Conservation (phyloP, 352 stramenopile genomes). For the Pythium insidiosum region DNA sequence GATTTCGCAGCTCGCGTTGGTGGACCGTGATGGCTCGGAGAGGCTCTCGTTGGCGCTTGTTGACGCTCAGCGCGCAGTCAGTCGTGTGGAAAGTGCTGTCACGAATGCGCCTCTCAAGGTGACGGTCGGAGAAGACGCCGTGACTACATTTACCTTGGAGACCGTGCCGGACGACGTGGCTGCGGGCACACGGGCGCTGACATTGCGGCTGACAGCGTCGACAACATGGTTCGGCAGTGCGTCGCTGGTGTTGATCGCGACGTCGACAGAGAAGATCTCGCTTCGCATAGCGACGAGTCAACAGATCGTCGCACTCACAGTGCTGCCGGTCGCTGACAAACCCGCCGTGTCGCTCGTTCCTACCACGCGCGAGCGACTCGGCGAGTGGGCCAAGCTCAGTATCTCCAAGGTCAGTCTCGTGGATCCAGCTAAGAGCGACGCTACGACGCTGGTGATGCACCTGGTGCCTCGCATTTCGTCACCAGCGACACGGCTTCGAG, state of each 20-base stretch:
- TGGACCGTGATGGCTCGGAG: slow-evolving; percentile 37
- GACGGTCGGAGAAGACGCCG: background rate
- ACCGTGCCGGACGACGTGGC: background rate
- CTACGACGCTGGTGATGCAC: slow-evolving; percentile 24
- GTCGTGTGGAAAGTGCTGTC: slow-evolving; percentile 11
- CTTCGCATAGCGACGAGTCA: too few relatives aligned
- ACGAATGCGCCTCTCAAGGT: background rate
- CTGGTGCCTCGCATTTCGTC: slow-evolving; percentile 19
- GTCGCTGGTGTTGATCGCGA: slow-evolving; percentile 20
- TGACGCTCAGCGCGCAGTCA: slow-evolving; percentile 6
- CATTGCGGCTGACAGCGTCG: slow-evolving; percentile 18
- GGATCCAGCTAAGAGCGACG: slow-evolving; percentile 23
- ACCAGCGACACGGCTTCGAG: background rate
- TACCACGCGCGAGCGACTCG: slow-evolving; percentile 22
- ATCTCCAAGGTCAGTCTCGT: slow-evolving; percentile 22
- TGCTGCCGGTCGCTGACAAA: slow-evolving; percentile 29
- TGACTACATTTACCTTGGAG: background rate
- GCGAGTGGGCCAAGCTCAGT: slow-evolving; percentile 23
- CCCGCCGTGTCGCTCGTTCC: slow-evolving; percentile 23
- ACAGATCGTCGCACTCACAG: slow-evolving; percentile 13
- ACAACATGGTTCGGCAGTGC: slow-evolving; percentile 27
- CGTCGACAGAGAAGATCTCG: slow-evolving; percentile 26
- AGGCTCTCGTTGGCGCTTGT: slow-evolving; percentile 24
- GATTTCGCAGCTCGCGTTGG: slow-evolving; percentile 18
- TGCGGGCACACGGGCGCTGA: background rate